Evolutionary conservation across 2,329 filamentous ascomycete species (phyloP).

Genomic region (Amylocarpus encephaloides): DNA sequence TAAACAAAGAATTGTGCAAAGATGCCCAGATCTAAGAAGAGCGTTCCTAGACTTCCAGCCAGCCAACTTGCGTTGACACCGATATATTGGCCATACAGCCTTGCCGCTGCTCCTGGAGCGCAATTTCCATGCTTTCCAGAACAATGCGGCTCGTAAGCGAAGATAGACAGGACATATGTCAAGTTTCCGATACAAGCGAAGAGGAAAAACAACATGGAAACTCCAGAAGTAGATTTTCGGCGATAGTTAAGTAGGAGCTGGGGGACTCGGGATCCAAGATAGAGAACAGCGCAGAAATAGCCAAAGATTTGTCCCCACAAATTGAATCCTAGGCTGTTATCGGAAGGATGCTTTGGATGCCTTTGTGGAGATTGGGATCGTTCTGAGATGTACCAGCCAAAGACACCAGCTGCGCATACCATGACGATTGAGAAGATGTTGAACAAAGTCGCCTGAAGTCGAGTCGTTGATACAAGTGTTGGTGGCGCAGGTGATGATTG

Average conservation of each 20-base stretch:
- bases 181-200: slow-evolving; percentile 95
- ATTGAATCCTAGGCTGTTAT: slow-evolving; percentile 58
- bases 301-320: slow-evolving; percentile 83
- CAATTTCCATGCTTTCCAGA: slow-evolving; percentile 41
- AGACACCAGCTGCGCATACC: slow-evolving; percentile 74
- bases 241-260: slow-evolving; percentile 90
- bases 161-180: slow-evolving; percentile 86
- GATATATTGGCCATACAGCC: slow-evolving; percentile 73
- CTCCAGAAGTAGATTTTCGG: slow-evolving; percentile 86
- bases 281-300: slow-evolving; percentile 82
- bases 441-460: slow-evolving; percentile 57
- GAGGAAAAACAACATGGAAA: slow-evolving; percentile 90
- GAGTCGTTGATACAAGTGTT: slow-evolving; percentile 43
- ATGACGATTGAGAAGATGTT: slow-evolving; percentile 71
- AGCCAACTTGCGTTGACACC: slow-evolving; percentile 89
- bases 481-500: slow-evolving; percentile 34
- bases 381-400: slow-evolving; percentile 76
- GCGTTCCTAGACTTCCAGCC: slow-evolving; percentile 78
- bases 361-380: slow-evolving; percentile 21
- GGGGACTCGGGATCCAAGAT: slow-evolving; percentile 82
- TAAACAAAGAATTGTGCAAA: slow-evolving; percentile 93
- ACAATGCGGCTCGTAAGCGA: slow-evolving; percentile 80
- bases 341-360: slow-evolving; percentile 28
- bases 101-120: slow-evolving; percentile 54
- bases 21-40: slow-evolving; percentile 77